phyloP scores from a whole-genome alignment of 2,329 filamentous ascomycete genomes.

The Fusarium devonianum region DNA sequence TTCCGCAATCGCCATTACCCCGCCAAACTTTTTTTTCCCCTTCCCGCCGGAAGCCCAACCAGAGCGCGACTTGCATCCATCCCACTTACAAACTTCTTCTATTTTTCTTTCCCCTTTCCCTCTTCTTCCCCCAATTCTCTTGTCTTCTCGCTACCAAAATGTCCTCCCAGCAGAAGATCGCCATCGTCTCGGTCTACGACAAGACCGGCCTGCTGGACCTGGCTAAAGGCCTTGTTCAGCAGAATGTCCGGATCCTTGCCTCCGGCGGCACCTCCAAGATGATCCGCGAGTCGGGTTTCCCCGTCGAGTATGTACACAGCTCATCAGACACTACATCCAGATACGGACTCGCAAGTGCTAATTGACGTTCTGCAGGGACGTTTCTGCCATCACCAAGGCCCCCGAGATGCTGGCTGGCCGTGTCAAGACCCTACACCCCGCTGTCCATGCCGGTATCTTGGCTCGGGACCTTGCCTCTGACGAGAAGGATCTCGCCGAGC shows the following conservation, averaged over 20 bases:
- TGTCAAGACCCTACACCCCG: slow-evolving; percentile 93
- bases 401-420: slow-evolving; percentile 93
- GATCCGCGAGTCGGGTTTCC: slow-evolving; percentile 95
- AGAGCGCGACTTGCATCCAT: slow-evolving; percentile 28
- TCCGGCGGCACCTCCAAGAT: slow-evolving; percentile 95
- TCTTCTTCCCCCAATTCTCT: slow-evolving; percentile 6
- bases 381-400: slow-evolving; percentile 95
- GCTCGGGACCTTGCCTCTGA: slow-evolving; percentile 94
- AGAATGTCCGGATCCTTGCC: slow-evolving; percentile 90
- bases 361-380: slow-evolving; percentile 68
- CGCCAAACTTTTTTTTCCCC: slow-evolving; percentile 41
- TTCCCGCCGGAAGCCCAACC: slow-evolving; percentile 32
- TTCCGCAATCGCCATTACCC: slow-evolving; percentile 38
- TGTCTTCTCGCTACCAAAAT: slow-evolving; percentile 41
- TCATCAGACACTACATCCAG: neutral
- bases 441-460: slow-evolving; percentile 89
- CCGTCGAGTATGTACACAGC: slow-evolving; percentile 76
- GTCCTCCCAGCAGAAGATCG: slow-evolving; percentile 64
- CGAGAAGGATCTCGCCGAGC: slow-evolving; percentile 93
- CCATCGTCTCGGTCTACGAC: slow-evolving; percentile 97
- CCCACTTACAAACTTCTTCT: slow-evolving; percentile 12
- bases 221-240: slow-evolving; percentile 86
- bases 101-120: neutral
- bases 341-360: slow-evolving; percentile 7
- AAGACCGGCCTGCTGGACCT: slow-evolving; percentile 96